phyloP scores from a whole-genome alignment of 768 basidiomycete species.

The Clitopilus hobsonii region DNA sequence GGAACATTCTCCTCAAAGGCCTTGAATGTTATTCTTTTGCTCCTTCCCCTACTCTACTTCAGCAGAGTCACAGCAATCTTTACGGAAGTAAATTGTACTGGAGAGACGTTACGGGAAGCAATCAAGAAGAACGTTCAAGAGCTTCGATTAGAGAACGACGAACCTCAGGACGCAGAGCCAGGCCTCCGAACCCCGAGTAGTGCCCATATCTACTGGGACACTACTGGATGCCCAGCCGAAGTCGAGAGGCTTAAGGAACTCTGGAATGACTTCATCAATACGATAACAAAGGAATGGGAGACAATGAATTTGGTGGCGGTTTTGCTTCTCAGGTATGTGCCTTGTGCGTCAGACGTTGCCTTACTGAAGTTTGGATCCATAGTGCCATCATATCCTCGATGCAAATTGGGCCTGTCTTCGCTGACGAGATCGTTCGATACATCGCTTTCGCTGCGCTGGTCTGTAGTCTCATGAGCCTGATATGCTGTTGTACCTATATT shows the following conservation, averaged over 20 bases:
- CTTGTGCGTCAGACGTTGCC: not conserved
- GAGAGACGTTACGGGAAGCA: not conserved
- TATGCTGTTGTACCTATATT: conserved; percentile 19
- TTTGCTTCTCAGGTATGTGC: conserved; percentile 25
- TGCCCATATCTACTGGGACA: not conserved
- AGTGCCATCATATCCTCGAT: conserved; percentile 26
- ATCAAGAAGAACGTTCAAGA: not conserved
- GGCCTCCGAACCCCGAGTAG: not conserved
- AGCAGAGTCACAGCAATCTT: not conserved
- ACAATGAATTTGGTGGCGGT: conserved; percentile 30
- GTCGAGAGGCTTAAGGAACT: conserved; percentile 11
- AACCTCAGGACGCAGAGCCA: not conserved
- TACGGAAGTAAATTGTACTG: not conserved
- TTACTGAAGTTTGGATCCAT: not conserved
- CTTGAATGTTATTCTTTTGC: not conserved
- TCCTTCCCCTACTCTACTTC: not conserved
- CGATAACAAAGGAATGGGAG: conserved; percentile 30
- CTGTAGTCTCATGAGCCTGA: conserved; percentile 56
- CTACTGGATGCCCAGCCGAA: not conserved
- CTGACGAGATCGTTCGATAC: conserved; percentile 48
- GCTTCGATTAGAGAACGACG: not conserved
- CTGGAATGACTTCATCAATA: conserved; percentile 25
- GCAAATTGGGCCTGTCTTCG: conserved; percentile 30
- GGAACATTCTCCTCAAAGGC: not conserved
- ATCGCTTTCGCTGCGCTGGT: conserved; percentile 49